Evolutionary conservation across 306 rosid species (phyloP).

Genomic region (Vicia sativa): DNA sequence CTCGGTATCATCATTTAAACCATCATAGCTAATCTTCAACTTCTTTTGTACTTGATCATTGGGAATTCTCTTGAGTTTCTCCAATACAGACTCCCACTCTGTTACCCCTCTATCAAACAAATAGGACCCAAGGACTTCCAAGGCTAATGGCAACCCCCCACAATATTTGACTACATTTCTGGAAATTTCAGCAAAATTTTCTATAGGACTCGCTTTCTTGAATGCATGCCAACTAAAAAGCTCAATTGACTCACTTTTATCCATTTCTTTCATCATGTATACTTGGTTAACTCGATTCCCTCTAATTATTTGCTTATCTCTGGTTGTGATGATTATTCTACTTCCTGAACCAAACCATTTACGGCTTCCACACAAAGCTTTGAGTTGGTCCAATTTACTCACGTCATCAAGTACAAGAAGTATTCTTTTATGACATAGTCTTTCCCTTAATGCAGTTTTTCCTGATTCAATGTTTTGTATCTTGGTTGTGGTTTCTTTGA

Average conservation of each 20-base stretch:
- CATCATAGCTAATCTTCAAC: not conserved
- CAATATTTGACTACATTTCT: not conserved
- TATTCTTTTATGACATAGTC: not conserved
- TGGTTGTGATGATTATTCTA: slow-evolving; percentile 23
- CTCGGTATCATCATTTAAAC: slow-evolving; percentile 9
- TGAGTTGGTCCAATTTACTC: not conserved
- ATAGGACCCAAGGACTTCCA: slow-evolving; percentile 17
- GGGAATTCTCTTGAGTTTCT: slow-evolving; percentile 14
- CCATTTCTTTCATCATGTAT: slow-evolving; percentile 12
- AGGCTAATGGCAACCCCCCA: slow-evolving; percentile 11
- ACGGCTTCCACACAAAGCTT: slow-evolving; percentile 4
- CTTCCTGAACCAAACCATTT: slow-evolving; percentile 4
- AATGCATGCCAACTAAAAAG: slow-evolving; percentile 22
- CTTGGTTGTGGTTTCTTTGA: not conserved
- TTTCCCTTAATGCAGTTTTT: not conserved
- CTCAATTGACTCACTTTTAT: not conserved
- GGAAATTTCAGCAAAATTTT: not conserved
- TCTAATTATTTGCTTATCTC: not conserved
- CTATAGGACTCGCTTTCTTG: not conserved
- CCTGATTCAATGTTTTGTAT: slow-evolving; percentile 4
- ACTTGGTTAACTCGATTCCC: not conserved
- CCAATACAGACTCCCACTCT: slow-evolving; percentile 7
- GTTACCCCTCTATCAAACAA: not conserved
- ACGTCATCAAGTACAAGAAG: slow-evolving; percentile 20
- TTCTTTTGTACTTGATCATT: not conserved